phyloP scores from a whole-genome alignment of 1,284 basidiomycete species.

The Cystobasidium slooffiae region DNA sequence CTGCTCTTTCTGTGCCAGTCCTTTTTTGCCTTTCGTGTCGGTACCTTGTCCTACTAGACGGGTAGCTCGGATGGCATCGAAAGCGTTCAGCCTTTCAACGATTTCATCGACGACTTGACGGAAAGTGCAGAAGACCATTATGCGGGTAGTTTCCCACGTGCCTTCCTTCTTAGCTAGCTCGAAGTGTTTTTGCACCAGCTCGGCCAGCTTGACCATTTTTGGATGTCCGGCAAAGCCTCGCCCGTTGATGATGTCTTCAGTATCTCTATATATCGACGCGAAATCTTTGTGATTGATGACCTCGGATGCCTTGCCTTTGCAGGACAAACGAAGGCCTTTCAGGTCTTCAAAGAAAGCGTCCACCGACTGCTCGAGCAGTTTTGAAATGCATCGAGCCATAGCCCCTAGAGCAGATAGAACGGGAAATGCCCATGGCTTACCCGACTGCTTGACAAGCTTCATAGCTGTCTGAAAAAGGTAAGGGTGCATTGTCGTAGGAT shows the following conservation, averaged over 20 bases:
- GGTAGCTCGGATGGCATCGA: constrained; percentile 72
- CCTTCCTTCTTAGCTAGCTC: constrained; percentile 64
- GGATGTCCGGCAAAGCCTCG: constrained; percentile 74
- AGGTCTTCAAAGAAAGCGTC: constrained; percentile 42
- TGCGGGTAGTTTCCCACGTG: constrained; percentile 65
- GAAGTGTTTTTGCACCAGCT: constrained; percentile 80
- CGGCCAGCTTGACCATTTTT: constrained; percentile 85
- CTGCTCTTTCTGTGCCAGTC: constrained; percentile 89
- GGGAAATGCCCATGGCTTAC: constrained; percentile 20
- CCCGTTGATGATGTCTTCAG: constrained; percentile 61
- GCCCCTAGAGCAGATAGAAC: constrained; percentile 10
- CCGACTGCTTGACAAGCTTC: constrained; percentile 8
- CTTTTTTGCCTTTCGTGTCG: constrained; percentile 83
- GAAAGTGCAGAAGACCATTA: constrained; percentile 95
- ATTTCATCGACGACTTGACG: constrained; percentile 90
- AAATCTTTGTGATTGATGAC: constrained; percentile 67
- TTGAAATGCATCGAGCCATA: constrained; percentile 47
- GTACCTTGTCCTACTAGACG: constrained; percentile 89
- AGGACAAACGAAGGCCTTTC: constrained; percentile 56
- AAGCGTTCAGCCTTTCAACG: constrained; percentile 66
- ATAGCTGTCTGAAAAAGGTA: constrained; percentile 39
- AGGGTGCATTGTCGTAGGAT: constrained; percentile 33
- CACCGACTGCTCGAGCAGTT: constrained; percentile 44
- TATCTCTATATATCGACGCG: constrained; percentile 66
- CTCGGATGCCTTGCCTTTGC: constrained; percentile 56